Evolutionary conservation across 140 eudicot species (phyloP).

Genomic region (Oenanthe javanica): DNA sequence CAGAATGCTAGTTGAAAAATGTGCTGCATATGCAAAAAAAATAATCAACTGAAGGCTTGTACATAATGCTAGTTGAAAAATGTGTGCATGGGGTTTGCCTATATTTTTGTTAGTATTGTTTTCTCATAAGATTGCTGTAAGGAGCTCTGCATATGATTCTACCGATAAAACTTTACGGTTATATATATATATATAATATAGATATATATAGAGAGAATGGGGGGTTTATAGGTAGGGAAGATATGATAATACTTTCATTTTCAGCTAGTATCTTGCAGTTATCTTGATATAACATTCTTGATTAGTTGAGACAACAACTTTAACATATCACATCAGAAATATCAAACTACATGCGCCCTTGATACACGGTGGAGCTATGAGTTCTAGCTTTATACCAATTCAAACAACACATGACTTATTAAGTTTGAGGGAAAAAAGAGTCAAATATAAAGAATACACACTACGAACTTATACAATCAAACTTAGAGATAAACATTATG

Average conservation of each 20-base stretch:
- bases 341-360: neutral
- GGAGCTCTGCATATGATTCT: too few species aligned
- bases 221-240: too few species aligned
- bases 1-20: neutral
- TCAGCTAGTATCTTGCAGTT: neutral
- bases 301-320: neutral
- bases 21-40: neutral
- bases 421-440: neutral
- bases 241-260: neutral
- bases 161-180: too few species aligned
- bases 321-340: neutral
- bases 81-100: neutral
- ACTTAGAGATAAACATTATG: neutral
- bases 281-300: neutral
- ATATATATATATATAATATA: too few species aligned
- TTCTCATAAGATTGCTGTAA: too few species aligned
- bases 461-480: neutral
- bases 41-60: neutral
- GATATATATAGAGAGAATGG: too few species aligned
- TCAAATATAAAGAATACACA: neutral
- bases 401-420: neutral
- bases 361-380: neutral
- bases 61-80: neutral
- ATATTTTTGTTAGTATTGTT: too few species aligned
- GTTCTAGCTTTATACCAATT: neutral